phyloP scores from a whole-genome alignment of 306 rosid species.

The Lotus japonicus region DNA sequence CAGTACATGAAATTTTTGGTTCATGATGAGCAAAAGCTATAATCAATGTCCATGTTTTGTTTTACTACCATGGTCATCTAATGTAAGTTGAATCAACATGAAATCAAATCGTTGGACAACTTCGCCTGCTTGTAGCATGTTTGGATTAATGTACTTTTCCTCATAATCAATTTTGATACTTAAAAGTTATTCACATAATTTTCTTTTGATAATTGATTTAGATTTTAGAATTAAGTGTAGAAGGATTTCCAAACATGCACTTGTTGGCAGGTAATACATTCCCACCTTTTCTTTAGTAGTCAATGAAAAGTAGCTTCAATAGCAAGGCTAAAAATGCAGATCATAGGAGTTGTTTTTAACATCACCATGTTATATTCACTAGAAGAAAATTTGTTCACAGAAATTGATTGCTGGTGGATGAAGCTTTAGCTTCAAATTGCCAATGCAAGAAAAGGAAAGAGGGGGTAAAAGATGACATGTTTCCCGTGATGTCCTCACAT shows the following conservation, averaged over 20 bases:
- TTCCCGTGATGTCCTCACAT: not conserved
- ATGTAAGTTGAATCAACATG: not conserved
- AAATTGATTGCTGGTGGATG: not conserved
- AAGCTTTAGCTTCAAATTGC: not conserved
- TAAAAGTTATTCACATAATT: too few relatives aligned
- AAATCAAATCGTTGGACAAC: not conserved
- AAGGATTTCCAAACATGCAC: not conserved
- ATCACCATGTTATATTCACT: not conserved
- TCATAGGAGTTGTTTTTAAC: conserved; percentile 1
- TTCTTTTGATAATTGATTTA: too few relatives aligned
- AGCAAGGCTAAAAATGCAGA: not conserved
- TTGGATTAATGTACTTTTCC: too few relatives aligned
- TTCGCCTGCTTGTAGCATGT: too few relatives aligned
- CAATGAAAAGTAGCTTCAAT: conserved; percentile 7
- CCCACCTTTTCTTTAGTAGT: not conserved
- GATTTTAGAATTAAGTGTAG: too few relatives aligned
- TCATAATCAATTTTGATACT: too few relatives aligned
- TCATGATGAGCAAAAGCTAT: not conserved
- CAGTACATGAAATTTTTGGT: not conserved
- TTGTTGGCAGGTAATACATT: conserved; percentile 3
- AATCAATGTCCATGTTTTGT: not conserved
- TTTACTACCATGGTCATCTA: not conserved
- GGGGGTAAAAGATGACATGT: not conserved
- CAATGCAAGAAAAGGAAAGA: not conserved
- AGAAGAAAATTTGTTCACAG: not conserved